Evolutionary conservation across 1,284 basidiomycete species (phyloP), one percentile per base, ranked within the genome.

Genomic region (Austropuccinia psidii): DNA sequence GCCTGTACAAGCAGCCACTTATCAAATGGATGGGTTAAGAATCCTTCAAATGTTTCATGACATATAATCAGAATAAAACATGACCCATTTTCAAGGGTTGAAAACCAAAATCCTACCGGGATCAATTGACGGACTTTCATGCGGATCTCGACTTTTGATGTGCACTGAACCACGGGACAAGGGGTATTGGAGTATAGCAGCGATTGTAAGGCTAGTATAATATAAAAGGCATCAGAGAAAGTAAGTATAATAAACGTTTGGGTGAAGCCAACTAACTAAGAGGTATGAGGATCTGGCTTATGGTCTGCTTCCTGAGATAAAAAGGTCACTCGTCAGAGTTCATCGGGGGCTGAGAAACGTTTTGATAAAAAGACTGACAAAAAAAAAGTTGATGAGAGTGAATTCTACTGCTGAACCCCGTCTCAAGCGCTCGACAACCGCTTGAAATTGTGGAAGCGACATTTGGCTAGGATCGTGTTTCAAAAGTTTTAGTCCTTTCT

Each of bases 141-240:
- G 24, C 8, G 70, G 50, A 27, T 73, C 60, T 27, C 24, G 35
- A n/a, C 50, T 33, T 2, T 45, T 24, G 35, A 73, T 62, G 31
- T 73, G 69, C n/a, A 50, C 39, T 43, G 69, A 62, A 2, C 69
- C 69, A 33, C 69, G 69, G 17, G 69, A 73, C 33, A 73, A 50
- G 11, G 69, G 69, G 27, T 64, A 61, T 47, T 73, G 70, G 13
- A 73, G 27, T 8, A 60, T 41, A 39, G 31, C 57, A 4, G 47
- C 58, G 54, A 73, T 62, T 6, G 49, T 52, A 17, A 73, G 33
- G 39, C 70, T 73, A 27, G 47, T 0, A 9, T 19, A 19, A 62
- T 19, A 8, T 13, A 7, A 27, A 17, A 17, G 21, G n/a, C 27
- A 33, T 0, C 15, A 17, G 24, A 29, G 27, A 4, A 50, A 29